Evolutionary conservation across 2,329 filamentous ascomycete species (phyloP).

Genomic region (Aspergillus floridensis): DNA sequence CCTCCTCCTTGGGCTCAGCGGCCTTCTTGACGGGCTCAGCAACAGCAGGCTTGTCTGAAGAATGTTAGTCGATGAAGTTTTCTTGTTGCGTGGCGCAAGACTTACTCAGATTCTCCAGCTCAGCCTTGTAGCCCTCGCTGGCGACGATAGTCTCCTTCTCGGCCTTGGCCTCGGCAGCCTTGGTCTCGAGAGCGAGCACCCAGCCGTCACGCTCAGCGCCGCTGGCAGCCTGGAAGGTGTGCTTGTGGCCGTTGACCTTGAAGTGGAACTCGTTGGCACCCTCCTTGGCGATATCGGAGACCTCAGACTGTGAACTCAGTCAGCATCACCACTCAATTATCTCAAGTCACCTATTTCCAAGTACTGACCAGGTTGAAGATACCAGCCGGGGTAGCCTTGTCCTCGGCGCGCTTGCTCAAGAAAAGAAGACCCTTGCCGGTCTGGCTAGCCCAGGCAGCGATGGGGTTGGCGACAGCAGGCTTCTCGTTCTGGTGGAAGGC

Average conservation of each 20-base stretch:
- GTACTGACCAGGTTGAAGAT: conserved; percentile 78
- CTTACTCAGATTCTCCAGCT: conserved; percentile 69
- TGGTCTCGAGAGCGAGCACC: conserved; percentile 78
- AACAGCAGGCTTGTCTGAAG: conserved; percentile 33
- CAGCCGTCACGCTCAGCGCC: conserved; percentile 84
- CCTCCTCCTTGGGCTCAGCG: conserved; percentile 28
- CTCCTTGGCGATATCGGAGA: conserved; percentile 70
- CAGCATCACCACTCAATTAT: background rate
- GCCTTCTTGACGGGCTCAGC: conserved; percentile 24
- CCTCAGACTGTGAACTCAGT: conserved; percentile 53
- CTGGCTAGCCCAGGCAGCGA: conserved; percentile 84
- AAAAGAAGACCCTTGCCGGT: conserved; percentile 95
- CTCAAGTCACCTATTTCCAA: too few relatives aligned
- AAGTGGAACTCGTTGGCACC: conserved; percentile 81
- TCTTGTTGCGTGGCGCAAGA: conserved; percentile 16
- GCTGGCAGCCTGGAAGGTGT: conserved; percentile 80
- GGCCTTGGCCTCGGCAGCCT: conserved; percentile 81
- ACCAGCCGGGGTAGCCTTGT: conserved; percentile 77
- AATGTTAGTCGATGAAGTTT: conserved; percentile 20
- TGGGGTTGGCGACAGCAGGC: conserved; percentile 71
- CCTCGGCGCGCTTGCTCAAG: conserved; percentile 76
- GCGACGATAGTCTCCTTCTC: conserved; percentile 69
- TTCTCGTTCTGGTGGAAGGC: conserved; percentile 87
- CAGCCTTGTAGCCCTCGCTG: conserved; percentile 84
- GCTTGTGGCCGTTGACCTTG: conserved; percentile 82